Percentiles rank a stretch among this genome's conserved stretches.
phyloP scores from a whole-genome alignment of 2,329 filamentous ascomycete species.

The Bimuria novae-zelandiae region DNA sequence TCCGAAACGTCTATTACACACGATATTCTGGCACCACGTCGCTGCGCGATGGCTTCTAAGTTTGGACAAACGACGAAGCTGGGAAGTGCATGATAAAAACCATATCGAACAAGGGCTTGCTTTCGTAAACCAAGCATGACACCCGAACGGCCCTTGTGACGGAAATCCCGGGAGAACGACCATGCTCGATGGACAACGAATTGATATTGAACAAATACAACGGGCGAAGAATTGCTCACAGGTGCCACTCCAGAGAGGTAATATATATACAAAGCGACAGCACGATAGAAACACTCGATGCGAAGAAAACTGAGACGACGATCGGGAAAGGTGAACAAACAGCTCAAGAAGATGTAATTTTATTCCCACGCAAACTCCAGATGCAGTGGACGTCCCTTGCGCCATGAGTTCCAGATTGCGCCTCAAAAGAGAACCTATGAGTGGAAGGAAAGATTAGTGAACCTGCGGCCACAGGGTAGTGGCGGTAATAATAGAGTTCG shows the following conservation, averaged over 20 bases:
- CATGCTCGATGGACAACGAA: too few species aligned
- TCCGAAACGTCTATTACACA: too few species aligned
- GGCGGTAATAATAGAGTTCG: neutral
- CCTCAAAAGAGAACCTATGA: neutral
- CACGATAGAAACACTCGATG: neutral
- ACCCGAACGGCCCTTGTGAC: too few species aligned
- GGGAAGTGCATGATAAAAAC: too few species aligned
- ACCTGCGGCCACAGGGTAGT: neutral
- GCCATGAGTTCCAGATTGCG: slow-evolving; percentile 1
- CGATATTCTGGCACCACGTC: too few species aligned
- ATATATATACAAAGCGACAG: neutral
- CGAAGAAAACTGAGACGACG: too few species aligned
- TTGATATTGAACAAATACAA: too few species aligned
- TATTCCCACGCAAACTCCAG: neutral
- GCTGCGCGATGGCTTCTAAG: too few species aligned
- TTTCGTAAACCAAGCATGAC: too few species aligned
- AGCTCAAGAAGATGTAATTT: neutral
- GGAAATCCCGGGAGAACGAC: too few species aligned
- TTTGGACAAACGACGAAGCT: too few species aligned
- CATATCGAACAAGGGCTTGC: too few species aligned
- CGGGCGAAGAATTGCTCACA: neutral
- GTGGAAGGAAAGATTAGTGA: neutral
- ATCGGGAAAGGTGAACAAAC: neutral
- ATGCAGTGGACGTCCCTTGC: neutral
- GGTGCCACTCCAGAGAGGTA: neutral